Evolutionary conservation across 495 filamentous ascomycete species (phyloP), one percentile per base, ranked within the genome.

Genomic region (Xylaria palmicola): DNA sequence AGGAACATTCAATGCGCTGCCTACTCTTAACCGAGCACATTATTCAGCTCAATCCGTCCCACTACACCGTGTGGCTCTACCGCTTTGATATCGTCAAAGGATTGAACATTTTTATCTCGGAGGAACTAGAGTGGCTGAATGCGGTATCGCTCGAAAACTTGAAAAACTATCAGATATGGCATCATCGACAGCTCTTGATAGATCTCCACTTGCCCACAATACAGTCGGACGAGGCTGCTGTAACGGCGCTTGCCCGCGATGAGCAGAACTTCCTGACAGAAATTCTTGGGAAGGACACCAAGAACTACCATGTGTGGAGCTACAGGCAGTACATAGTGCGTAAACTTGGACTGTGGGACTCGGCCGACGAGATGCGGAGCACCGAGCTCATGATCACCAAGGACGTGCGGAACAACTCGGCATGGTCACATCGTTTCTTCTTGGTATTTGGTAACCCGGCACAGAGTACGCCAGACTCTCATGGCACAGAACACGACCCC

Each of bases 111-210:
- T 80, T 88, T 60, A 81, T 97, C 51, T 69, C 70, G 0, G 80
- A 88, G 59, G 94, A 98, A 71, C 74, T 97, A 24, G 77, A 81
- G 40, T 98, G 92, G 91, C 74, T 98, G 22, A 96, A 97, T 68
- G 77, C 81, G 2, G 82, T 96, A 17, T 88, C 94, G 4, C 75
- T 96, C 43, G 82, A 84, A 26, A 86, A 96, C 68, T 84, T 93
- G 67, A 98, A 98, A 72, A 98, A 98, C 72, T 98, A 97, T 75
- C 94, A 98, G 73, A 98, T 98, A 70, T 98, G 94, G 94, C 92
- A 97, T 69, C 95, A 98, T 72, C 90, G 94, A 26, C 90, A 97
- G 74, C 81, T 92, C 36, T 77, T 98, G 19, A 83, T 97, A 70
- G 82, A 89, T 51, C 76, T 83, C 66, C 84, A 90, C 68, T 80